Evolutionary conservation across 495 filamentous ascomycete genomes (phyloP), one percentile per base, ranked within the genome.

Genomic region (Xylaria curta): DNA sequence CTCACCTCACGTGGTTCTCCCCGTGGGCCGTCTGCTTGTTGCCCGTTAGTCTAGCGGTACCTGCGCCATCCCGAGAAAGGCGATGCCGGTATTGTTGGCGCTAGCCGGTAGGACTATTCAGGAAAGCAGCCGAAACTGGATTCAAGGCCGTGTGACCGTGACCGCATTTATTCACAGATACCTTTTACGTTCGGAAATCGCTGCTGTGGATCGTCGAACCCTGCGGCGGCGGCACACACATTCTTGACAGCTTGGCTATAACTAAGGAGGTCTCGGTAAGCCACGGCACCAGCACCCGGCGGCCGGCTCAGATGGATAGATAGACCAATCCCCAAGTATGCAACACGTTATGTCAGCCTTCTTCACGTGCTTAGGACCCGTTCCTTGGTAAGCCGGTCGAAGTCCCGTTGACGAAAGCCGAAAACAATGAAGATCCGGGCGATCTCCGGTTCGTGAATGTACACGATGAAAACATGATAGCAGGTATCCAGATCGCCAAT

Each of bases 61-160:
- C 56, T 70, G 46, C 54, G 68, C 68, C 56, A 63, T 70, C 68
- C 68, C 68, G 68, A 70, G 56, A 70, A 70, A 42, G 68, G 68
- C 31, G 56, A 70, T 53, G 58, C 68, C 68, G 68, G 26, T 24
- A 40, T 61, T 15, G 15, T 15, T 38, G 33, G 33, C 28, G 46
- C 68, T 47, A 33, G 56, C 66, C 68, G 58, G 68, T 54, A 54
- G 56, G 68, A 70, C 68, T 70, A 70, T 70, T 70, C 68, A 33
- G 68, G 68, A 70, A 69, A 56, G 26, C 28, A 31, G 40, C 54
- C 66, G 28, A 47, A 38, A 47, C 40, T 47, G 67, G 56, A 7
- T 12, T 47, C 19, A 21, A 24, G 19, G 17, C 17, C 36, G 51
- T 59, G 51, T 68, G 53, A 42, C 36, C 65, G 33, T 15, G 47